phyloP scores from a whole-genome alignment of 148 eudicot genomes.

The Vaccinium myrtillus region DNA sequence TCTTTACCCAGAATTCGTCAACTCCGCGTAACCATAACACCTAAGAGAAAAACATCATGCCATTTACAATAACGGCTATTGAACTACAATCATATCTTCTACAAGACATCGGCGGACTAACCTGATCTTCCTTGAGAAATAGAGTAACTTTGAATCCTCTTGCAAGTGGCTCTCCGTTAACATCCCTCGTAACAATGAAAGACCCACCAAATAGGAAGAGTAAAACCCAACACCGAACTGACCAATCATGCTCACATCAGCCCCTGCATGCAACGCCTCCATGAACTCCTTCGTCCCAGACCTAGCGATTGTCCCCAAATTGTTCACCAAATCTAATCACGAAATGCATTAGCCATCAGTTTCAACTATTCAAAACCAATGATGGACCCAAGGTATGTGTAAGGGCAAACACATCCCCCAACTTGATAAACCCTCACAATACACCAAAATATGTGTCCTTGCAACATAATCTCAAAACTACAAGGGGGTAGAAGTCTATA shows the following conservation, averaged over 20 bases:
- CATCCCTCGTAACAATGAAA: slow-evolving; percentile 7
- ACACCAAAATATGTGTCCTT: too few species aligned
- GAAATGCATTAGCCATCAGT: neutral
- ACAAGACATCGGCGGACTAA: neutral
- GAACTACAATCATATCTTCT: neutral
- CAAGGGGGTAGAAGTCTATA: neutral
- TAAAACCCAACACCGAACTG: slow-evolving; percentile 17
- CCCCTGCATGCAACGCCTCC: slow-evolving; percentile 16
- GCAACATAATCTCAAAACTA: neutral
- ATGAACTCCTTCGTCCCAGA: slow-evolving; percentile 13
- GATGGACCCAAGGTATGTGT: neutral
- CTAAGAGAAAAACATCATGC: neutral
- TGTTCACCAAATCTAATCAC: slow-evolving; percentile 14
- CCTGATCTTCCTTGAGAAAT: slow-evolving; percentile 17
- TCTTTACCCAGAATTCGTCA: neutral
- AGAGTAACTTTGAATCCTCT: slow-evolving; percentile 12
- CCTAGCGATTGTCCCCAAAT: slow-evolving; percentile 15
- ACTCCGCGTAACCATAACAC: neutral
- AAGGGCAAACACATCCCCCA: neutral
- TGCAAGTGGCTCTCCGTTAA: neutral
- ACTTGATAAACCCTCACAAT: too few species aligned
- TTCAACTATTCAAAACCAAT: neutral
- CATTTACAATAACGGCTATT: neutral
- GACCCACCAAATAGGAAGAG: slow-evolving; percentile 12
- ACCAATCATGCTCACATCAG: slow-evolving; percentile 16